Conservation (phyloP, 129 eudicot species). For the Pulicaria dysenterica region DNA sequence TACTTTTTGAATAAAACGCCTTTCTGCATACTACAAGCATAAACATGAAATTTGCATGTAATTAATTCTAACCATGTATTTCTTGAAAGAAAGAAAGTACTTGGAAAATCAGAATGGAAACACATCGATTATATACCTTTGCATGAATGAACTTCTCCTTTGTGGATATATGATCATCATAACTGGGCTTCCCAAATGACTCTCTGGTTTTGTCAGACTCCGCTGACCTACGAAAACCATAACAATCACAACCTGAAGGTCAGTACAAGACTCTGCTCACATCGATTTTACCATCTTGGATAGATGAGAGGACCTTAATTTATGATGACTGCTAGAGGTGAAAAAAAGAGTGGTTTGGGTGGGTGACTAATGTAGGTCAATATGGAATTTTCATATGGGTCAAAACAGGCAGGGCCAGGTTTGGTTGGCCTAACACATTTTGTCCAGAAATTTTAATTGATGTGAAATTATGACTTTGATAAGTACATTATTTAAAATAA, state of each 20-base stretch:
- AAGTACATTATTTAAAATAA: background rate
- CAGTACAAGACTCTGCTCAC: background rate
- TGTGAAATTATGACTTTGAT: background rate
- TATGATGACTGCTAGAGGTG: background rate
- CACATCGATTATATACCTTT: conserved; percentile 54
- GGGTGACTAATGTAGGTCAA: background rate
- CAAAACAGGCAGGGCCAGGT: background rate
- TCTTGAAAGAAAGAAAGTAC: background rate
- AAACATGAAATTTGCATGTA: conserved; percentile 22
- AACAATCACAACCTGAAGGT: conserved; percentile 22
- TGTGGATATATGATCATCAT: conserved; percentile 62
- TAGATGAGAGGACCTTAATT: background rate
- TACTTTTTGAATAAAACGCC: conserved; percentile 66
- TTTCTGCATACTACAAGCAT: conserved; percentile 71
- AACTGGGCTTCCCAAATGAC: conserved; percentile 61
- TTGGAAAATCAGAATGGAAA: conserved; percentile 1
- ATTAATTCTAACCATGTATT: background rate
- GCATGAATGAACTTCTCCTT: conserved; percentile 92
- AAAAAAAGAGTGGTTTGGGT: background rate
- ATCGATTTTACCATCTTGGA: background rate
- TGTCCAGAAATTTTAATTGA: background rate
- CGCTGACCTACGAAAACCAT: conserved; percentile 48
- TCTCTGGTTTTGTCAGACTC: conserved; percentile 65
- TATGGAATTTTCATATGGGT: background rate
- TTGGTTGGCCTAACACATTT: background rate